Percentiles rank a stretch among this genome's conserved stretches.
Conservation (phyloP, 176 grass and related monocot genomes). For the Ensete ventricosum region DNA sequence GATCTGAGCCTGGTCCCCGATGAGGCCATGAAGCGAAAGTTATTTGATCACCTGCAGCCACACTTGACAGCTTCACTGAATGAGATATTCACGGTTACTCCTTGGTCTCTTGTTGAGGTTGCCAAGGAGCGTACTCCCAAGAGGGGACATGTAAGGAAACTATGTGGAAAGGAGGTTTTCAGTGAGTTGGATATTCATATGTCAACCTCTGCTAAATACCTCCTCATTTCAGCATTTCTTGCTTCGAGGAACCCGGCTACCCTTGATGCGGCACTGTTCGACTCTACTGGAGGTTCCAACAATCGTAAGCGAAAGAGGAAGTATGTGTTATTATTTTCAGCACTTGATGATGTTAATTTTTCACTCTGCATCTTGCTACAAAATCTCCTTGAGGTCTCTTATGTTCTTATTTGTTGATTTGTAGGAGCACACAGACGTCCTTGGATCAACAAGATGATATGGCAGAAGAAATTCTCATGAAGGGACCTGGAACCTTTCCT, state of each 20-base stretch:
- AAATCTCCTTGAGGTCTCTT: not conserved
- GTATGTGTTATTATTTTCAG: constrained; percentile 28
- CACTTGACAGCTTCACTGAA: constrained; percentile 64
- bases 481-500: constrained; percentile 84
- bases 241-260: constrained; percentile 83
- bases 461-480: constrained; percentile 77
- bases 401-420: constrained; percentile 2
- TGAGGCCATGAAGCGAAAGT: constrained; percentile 54
- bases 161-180: constrained; percentile 29
- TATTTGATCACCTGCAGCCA: constrained; percentile 67
- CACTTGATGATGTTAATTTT: constrained; percentile 9
- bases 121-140: constrained; percentile 22
- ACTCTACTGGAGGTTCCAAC: constrained; percentile 72
- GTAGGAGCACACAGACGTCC: constrained; percentile 58
- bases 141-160: constrained; percentile 41
- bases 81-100: constrained; percentile 66
- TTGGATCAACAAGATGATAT: constrained; percentile 46
- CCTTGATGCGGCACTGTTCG: constrained; percentile 86
- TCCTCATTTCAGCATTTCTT: constrained; percentile 79
- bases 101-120: constrained; percentile 26
- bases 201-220: constrained; percentile 75
- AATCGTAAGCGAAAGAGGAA: constrained; percentile 61
- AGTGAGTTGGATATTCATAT: constrained; percentile 80
- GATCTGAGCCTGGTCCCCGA: constrained; percentile 47
- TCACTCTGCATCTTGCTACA: not conserved